A percentile compares a stretch with the other conserved stretches of the same genome.
phyloP scores from a whole-genome alignment of 164 flowering plant genomes.

The Annona squamosa region DNA sequence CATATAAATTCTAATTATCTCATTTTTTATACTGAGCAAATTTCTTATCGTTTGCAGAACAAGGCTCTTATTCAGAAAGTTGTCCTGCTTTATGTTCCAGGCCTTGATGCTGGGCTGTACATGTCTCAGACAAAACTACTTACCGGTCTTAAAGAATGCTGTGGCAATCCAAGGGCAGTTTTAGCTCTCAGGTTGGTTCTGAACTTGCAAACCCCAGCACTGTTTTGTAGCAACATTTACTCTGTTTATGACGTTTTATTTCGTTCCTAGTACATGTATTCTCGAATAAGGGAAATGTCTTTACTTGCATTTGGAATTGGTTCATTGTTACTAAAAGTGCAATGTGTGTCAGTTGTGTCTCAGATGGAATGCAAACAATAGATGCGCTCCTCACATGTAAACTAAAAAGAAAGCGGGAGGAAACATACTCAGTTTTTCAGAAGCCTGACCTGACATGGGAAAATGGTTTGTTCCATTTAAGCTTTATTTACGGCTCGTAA shows the following conservation, averaged over 20 bases:
- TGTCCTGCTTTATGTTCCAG: conserved; percentile 88
- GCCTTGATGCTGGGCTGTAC: conserved; percentile 92
- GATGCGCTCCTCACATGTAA: conserved; percentile 85
- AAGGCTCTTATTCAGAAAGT: conserved; percentile 93
- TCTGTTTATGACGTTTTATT: too few species aligned
- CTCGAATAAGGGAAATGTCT: background rate
- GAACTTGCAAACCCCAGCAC: background rate
- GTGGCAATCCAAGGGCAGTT: conserved; percentile 82
- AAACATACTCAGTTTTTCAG: conserved; percentile 16
- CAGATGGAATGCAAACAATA: conserved; percentile 89
- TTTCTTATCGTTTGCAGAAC: conserved; percentile 59
- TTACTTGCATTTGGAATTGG: background rate
- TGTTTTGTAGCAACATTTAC: background rate
- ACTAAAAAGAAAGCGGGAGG: conserved; percentile 65
- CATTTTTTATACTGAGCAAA: background rate
- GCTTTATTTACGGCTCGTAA: background rate
- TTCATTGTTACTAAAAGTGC: conserved; percentile 15
- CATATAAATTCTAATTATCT: background rate
- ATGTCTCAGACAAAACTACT: conserved; percentile 60
- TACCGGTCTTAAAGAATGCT: conserved; percentile 49
- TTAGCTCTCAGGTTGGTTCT: conserved; percentile 74
- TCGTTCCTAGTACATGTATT: background rate
- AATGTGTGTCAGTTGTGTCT: conserved; percentile 62
- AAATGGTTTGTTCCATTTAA: conserved; percentile 31
- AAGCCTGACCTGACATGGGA: conserved; percentile 28